A percentile compares a stretch with the other conserved stretches of the same genome.
Conservation (phyloP, 495 filamentous ascomycete genomes). For the Neurospora sp. region DNA sequence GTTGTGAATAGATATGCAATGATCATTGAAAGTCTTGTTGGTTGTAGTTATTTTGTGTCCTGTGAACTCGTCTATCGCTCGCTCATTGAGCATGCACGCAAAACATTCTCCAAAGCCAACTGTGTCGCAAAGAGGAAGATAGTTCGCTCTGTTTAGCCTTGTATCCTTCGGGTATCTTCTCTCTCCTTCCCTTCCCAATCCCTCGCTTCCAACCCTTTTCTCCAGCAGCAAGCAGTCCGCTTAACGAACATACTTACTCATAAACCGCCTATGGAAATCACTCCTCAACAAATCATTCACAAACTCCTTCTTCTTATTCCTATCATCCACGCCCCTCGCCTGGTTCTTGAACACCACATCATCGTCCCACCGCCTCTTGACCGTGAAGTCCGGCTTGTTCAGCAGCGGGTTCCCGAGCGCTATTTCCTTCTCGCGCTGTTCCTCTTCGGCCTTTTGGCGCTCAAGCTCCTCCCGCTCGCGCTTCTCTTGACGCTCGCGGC, state of each 20-base stretch:
- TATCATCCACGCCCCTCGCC: conserved; percentile 87
- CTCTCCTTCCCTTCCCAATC: not conserved
- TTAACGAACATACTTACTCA: conserved; percentile 58
- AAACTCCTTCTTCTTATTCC: conserved; percentile 84
- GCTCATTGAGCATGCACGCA: not conserved
- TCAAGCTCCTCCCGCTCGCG: conserved; percentile 79
- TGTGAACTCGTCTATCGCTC: not conserved
- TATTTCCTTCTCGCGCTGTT: conserved; percentile 76
- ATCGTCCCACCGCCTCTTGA: conserved; percentile 89
- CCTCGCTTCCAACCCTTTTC: not conserved
- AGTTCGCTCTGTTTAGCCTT: not conserved
- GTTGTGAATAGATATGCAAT: not conserved
- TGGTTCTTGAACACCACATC: conserved; percentile 99
- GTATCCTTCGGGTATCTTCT: not conserved
- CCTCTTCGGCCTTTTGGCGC: conserved; percentile 65
- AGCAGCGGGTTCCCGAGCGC: conserved; percentile 87
- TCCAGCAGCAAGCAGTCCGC: not conserved
- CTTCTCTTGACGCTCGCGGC: conserved; percentile 77
- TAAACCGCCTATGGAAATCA: conserved; percentile 96
- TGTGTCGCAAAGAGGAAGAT: not conserved
- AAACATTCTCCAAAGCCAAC: not conserved
- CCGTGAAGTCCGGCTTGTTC: conserved; percentile 62
- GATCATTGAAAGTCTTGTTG: not conserved
- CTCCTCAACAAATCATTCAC: conserved; percentile 93
- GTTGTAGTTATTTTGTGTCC: not conserved